Evolutionary conservation across 768 basidiomycete species (phyloP).

Genomic region (Tubosaeta sp.): DNA sequence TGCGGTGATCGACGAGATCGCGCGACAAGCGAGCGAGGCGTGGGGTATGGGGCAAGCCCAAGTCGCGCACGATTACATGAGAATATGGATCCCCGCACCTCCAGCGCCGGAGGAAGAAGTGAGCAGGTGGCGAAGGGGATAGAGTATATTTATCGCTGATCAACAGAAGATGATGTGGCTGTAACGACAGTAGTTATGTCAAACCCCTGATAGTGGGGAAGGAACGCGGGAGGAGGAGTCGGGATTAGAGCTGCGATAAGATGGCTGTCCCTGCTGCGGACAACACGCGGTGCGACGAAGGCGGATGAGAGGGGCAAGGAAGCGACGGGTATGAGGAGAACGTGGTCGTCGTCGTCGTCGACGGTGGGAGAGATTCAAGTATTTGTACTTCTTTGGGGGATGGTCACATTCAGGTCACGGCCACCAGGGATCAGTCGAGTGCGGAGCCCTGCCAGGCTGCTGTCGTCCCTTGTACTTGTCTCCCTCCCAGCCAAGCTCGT

Average conservation of each 20-base stretch:
- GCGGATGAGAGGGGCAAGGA: not conserved
- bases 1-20: constrained; percentile 55
- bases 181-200: not conserved
- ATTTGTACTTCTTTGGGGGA: constrained; percentile 33
- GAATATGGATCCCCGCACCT: constrained; percentile 35
- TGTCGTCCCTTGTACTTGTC: constrained; percentile 20
- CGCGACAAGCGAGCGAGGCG: constrained; percentile 55
- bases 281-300: not conserved
- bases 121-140: not conserved
- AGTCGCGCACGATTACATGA: constrained; percentile 59
- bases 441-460: constrained; percentile 16
- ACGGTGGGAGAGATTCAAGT: not conserved
- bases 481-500: constrained; percentile 5
- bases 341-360: not conserved
- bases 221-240: not conserved
- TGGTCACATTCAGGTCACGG: constrained; percentile 31
- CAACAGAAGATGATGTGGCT: not conserved
- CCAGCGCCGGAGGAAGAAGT: not conserved
- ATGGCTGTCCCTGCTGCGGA: not conserved
- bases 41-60: constrained; percentile 49
- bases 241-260: constrained; percentile 11
- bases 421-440: constrained; percentile 10
- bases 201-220: not conserved
- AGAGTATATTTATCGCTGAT: not conserved
- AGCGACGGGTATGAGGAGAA: no score